Evolutionary conservation across 805 yeast genomes (phyloP).

Genomic region (Ogataea trehaloabstinens): DNA sequence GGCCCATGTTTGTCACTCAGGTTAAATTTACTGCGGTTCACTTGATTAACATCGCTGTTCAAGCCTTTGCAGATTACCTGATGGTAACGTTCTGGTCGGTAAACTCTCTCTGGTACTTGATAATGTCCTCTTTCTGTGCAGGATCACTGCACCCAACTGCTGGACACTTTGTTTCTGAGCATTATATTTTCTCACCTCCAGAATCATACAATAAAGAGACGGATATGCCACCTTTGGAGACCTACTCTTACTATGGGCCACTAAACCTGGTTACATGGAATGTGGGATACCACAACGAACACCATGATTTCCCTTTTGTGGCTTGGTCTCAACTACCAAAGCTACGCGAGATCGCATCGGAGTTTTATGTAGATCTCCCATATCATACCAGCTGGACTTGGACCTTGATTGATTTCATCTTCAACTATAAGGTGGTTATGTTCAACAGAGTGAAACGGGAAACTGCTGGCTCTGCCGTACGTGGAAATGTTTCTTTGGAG

Average conservation of each 20-base stretch:
- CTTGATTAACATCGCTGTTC: constrained; percentile 61
- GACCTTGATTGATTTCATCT: constrained; percentile 69
- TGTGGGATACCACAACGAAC: constrained; percentile 93
- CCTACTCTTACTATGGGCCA: constrained; percentile 84
- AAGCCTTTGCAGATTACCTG: constrained; percentile 54
- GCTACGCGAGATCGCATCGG: constrained; percentile 65
- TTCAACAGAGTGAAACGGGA: constrained; percentile 81
- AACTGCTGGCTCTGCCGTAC: constrained; percentile 32
- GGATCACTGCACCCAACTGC: constrained; percentile 94
- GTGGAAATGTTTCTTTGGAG: constrained; percentile 32
- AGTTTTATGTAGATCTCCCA: constrained; percentile 81
- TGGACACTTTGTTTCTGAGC: constrained; percentile 96
- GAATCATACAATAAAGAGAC: constrained; percentile 25
- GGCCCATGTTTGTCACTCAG: constrained; percentile 84
- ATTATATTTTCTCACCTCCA: constrained; percentile 68
- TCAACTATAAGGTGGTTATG: constrained; percentile 63
- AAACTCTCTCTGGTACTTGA: constrained; percentile 61
- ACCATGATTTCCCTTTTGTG: constrained; percentile 91
- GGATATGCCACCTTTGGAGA: constrained; percentile 65
- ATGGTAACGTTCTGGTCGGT: constrained; percentile 63
- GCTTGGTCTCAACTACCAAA: constrained; percentile 82
- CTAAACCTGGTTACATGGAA: constrained; percentile 82
- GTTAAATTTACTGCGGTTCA: constrained; percentile 76
- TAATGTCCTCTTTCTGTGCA: constrained; percentile 78
- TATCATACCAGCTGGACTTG: constrained; percentile 74